Conservation (phyloP, 768 basidiomycete genomes). For the Psilocybe subaeruginosa region DNA sequence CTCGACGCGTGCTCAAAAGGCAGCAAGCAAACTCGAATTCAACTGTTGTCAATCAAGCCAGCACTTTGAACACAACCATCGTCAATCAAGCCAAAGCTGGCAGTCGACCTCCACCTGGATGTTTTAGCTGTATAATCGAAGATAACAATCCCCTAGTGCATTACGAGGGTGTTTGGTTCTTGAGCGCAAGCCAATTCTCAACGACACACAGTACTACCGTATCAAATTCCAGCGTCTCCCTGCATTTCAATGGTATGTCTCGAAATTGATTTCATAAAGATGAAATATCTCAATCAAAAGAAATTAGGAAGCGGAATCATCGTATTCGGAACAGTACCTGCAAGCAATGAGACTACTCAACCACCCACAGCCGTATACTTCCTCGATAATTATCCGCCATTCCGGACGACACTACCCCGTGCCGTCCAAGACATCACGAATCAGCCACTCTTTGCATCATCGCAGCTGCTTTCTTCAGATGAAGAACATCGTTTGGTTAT, state of each 20-base stretch:
- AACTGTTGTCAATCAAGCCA: neutral
- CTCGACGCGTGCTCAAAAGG: neutral
- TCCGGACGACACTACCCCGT: conserved; percentile 38
- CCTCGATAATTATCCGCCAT: conserved; percentile 36
- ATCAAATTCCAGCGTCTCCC: conserved; percentile 32
- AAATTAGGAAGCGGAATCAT: conserved; percentile 45
- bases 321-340: conserved; percentile 47
- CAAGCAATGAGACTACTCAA: conserved; percentile 33
- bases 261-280: too few relatives aligned
- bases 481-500: conserved; percentile 40
- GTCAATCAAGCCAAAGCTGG: neutral
- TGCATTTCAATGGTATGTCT: conserved; percentile 39
- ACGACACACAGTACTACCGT: conserved; percentile 40
- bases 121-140: conserved; percentile 24
- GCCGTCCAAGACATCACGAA: conserved; percentile 33
- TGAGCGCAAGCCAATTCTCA: conserved; percentile 26
- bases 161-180: conserved; percentile 39
- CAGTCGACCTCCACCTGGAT: conserved; percentile 2
- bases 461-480: conserved; percentile 21
- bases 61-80: neutral
- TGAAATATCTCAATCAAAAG: neutral
- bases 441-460: conserved; percentile 46
- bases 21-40: neutral
- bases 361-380: conserved; percentile 45
- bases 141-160: conserved; percentile 40